Conservation (phyloP, 1,284 basidiomycete species). For the Tilletia walkeri region DNA sequence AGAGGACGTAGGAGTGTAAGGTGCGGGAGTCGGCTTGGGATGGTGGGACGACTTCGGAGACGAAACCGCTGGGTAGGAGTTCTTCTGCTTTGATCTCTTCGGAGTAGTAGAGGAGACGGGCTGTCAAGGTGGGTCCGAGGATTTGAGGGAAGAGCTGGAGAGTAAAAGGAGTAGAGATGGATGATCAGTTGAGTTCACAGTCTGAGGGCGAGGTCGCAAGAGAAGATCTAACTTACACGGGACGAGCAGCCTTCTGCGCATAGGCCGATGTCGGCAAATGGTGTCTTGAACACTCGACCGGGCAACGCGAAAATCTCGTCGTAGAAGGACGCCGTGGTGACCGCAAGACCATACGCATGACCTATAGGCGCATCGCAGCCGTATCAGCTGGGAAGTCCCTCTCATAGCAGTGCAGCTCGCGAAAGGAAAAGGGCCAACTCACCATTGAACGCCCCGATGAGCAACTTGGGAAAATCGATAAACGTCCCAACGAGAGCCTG, state of each 20-base stretch:
- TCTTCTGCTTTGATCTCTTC: conserved; percentile 27
- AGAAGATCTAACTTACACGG: neutral
- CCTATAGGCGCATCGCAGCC: neutral
- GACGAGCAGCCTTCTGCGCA: conserved; percentile 32
- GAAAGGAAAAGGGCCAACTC: neutral
- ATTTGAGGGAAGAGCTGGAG: conserved; percentile 25
- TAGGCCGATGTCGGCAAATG: conserved; percentile 28
- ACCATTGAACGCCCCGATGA: conserved; percentile 28
- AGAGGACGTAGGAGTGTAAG: conserved; percentile 11
- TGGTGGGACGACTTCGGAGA: conserved; percentile 25
- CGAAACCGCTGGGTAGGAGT: conserved; percentile 22
- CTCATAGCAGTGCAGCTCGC: no score
- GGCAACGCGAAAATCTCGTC: conserved; percentile 22
- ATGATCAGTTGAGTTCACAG: neutral
- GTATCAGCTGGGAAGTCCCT: neutral
- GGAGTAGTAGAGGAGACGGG: conserved; percentile 26
- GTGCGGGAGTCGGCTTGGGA: conserved; percentile 17
- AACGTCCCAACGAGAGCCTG: conserved; percentile 20
- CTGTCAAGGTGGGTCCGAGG: conserved; percentile 25
- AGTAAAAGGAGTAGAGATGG: neutral
- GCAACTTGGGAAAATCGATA: conserved; percentile 32
- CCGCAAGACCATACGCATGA: conserved; percentile 7
- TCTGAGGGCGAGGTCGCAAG: no score
- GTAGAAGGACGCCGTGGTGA: conserved; percentile 19
- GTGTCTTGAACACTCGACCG: conserved; percentile 28